Conservation (phyloP, 202 grass and related monocot genomes). For the Panicum virgatum region DNA sequence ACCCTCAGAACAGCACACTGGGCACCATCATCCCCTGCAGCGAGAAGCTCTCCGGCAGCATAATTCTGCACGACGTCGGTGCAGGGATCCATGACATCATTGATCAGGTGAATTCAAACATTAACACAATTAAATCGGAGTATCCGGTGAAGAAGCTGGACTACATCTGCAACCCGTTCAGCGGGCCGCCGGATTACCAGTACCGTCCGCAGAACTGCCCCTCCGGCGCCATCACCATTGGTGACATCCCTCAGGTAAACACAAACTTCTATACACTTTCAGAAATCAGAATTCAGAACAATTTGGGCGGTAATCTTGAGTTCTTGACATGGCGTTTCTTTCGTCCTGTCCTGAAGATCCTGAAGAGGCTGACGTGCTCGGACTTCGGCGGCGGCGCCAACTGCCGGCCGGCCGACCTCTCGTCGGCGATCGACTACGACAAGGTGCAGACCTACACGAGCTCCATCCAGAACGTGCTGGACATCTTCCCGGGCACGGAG, state of each 20-base stretch:
- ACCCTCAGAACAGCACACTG: conserved; percentile 82
- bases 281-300: not conserved
- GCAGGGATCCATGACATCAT: conserved; percentile 78
- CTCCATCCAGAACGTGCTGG: conserved; percentile 82
- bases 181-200: conserved; percentile 65
- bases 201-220: conserved; percentile 83
- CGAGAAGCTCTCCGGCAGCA: conserved; percentile 45
- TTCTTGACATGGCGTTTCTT: not conserved
- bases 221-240: conserved; percentile 65
- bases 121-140: conserved; percentile 63
- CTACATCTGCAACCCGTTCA: conserved; percentile 89
- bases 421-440: conserved; percentile 71
- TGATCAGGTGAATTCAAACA: conserved; percentile 85
- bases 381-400: conserved; percentile 44
- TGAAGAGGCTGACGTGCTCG: conserved; percentile 78
- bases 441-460: conserved; percentile 82
- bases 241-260: conserved; percentile 83
- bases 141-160: conserved; percentile 49
- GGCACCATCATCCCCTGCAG: conserved; percentile 75
- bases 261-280: not conserved
- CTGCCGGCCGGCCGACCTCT: conserved; percentile 53
- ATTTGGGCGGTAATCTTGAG: not conserved
- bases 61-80: conserved; percentile 60
- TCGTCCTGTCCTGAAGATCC: conserved; percentile 47
- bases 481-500: conserved; percentile 85